A percentile compares a stretch with the other conserved stretches of the same genome.
phyloP scores from a whole-genome alignment of 805 yeast genomes.

The Saturnispora gosingensis region DNA sequence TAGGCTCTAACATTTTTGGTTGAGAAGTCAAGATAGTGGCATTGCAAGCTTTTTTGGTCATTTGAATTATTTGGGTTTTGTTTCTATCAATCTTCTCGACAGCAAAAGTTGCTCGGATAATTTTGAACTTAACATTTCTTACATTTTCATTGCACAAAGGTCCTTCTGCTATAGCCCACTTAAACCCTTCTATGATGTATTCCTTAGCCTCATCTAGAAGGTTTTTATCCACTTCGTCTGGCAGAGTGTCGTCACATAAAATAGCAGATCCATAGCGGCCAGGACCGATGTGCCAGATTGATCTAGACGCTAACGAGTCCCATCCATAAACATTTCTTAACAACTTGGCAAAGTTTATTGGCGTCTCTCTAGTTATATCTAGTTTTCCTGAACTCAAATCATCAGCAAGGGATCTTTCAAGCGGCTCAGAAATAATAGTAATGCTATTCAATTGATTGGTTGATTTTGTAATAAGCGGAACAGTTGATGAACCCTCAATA shows the following conservation, averaged over 20 bases:
- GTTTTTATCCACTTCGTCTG: conserved; percentile 57
- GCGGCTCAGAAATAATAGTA: conserved; percentile 70
- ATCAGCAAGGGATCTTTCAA: conserved; percentile 41
- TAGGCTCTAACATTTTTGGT: conserved; percentile 78
- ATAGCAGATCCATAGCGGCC: conserved; percentile 43
- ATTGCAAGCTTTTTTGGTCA: conserved; percentile 77
- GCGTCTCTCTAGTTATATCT: conserved; percentile 20
- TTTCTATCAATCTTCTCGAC: conserved; percentile 39
- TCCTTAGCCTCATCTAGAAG: conserved; percentile 38
- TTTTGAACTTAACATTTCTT: conserved; percentile 57
- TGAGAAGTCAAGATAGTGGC: conserved; percentile 68
- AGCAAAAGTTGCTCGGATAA: conserved; percentile 52
- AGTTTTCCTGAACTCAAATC: conserved; percentile 46
- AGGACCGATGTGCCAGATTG: conserved; percentile 73
- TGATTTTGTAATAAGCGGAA: conserved; percentile 55
- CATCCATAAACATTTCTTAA: conserved; percentile 56
- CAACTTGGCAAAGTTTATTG: conserved; percentile 41
- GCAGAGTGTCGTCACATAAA: conserved; percentile 60
- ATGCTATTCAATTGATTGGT: conserved; percentile 46
- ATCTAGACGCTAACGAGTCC: conserved; percentile 79
- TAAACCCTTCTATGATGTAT: conserved; percentile 65
- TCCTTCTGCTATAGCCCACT: conserved; percentile 77
- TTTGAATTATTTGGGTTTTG: conserved; percentile 69
- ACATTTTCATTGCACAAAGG: conserved; percentile 88
- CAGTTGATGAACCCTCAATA: conserved; percentile 51